Evolutionary conservation across 495 filamentous ascomycete species (phyloP).

Genomic region (Parathielavia appendiculata): DNA sequence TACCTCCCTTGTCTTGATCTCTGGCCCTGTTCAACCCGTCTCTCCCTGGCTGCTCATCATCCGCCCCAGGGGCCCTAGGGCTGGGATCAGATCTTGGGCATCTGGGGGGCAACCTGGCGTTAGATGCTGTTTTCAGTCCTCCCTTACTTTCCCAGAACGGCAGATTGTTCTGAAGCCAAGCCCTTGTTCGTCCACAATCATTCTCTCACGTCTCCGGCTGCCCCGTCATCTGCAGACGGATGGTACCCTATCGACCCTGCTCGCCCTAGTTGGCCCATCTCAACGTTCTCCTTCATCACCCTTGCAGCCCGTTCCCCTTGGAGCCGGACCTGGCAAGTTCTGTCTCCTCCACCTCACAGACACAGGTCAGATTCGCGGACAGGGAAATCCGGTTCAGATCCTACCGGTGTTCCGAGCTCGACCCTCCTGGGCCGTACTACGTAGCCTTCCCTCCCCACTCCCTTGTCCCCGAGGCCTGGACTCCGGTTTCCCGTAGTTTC

Average conservation of each 20-base stretch:
- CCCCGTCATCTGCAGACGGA: slow-evolving; percentile 43
- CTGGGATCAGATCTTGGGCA: slow-evolving; percentile 19
- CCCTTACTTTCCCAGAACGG: slow-evolving; percentile 21
- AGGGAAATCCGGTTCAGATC: slow-evolving; percentile 48
- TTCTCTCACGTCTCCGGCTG: slow-evolving; percentile 18
- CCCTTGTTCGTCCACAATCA: background rate
- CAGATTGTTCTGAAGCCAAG: slow-evolving; percentile 13
- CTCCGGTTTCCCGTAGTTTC: slow-evolving; percentile 33
- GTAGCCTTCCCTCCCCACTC: slow-evolving; percentile 12
- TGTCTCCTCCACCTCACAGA: slow-evolving; percentile 42
- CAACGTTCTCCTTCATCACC: slow-evolving; percentile 29
- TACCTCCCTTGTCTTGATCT: slow-evolving; percentile 7
- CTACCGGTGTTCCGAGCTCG: slow-evolving; percentile 49
- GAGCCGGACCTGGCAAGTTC: slow-evolving; percentile 40
- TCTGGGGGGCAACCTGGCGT: slow-evolving; percentile 17
- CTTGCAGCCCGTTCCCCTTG: slow-evolving; percentile 38
- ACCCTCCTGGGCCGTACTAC: slow-evolving; percentile 38
- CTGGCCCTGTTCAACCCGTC: background rate
- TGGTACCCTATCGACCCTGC: slow-evolving; percentile 41
- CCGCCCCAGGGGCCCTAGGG: background rate
- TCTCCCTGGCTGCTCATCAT: background rate
- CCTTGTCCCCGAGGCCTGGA: slow-evolving; percentile 33
- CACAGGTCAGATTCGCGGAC: slow-evolving; percentile 45
- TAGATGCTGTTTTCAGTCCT: slow-evolving; percentile 26
- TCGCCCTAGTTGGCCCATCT: slow-evolving; percentile 31